Evolutionary conservation across 345 rosid species (phyloP).

Genomic region (Camelina sativa): DNA sequence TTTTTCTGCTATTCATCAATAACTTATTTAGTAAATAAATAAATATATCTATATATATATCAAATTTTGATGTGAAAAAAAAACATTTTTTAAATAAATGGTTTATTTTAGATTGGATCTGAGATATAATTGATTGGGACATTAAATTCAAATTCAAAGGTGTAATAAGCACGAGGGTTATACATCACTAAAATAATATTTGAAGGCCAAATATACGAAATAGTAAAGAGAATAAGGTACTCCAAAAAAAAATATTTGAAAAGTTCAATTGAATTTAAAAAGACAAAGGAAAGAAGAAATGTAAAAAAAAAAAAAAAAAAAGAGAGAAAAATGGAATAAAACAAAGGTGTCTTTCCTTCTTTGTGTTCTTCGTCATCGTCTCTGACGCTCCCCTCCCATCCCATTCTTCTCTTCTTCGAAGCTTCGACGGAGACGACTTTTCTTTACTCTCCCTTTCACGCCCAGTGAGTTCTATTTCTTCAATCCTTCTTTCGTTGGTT

Average conservation of each 20-base stretch:
- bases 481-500: neutral
- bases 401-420: slow-evolving; percentile 34
- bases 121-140: too few relatives aligned
- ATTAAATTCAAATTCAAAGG: too few relatives aligned
- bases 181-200: too few relatives aligned
- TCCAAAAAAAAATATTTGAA: neutral
- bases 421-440: slow-evolving; percentile 41
- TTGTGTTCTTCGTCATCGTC: slow-evolving; percentile 37
- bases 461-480: slow-evolving; percentile 39
- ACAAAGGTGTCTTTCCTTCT: slow-evolving; percentile 19
- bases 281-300: slow-evolving; percentile 15
- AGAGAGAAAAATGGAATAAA: slow-evolving; percentile 7
- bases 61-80: too few relatives aligned
- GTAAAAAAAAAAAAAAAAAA: neutral
- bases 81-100: too few relatives aligned
- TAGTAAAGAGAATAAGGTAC: too few relatives aligned
- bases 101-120: too few relatives aligned
- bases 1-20: too few relatives aligned
- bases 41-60: too few relatives aligned
- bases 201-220: too few relatives aligned
- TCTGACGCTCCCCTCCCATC: slow-evolving; percentile 18
- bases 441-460: neutral
- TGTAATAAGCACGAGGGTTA: too few relatives aligned
- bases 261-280: slow-evolving; percentile 1
- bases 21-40: too few relatives aligned